These are phyloP conservation scores for Dendrothele bispora DNA, from an alignment of 768 basidiomycete species.

Conservation along the genomic window DNA sequence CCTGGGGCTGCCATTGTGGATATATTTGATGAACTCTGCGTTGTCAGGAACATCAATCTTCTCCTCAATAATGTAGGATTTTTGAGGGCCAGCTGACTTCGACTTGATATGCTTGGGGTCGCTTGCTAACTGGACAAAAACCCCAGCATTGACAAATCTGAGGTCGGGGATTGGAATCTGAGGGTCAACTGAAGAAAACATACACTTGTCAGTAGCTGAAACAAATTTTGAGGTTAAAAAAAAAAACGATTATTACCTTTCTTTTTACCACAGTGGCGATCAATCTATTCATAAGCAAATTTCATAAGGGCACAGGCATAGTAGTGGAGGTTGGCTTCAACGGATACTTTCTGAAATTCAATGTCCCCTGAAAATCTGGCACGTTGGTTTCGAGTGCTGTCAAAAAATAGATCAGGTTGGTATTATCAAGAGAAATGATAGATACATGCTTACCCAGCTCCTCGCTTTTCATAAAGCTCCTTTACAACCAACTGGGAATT, in stretches of 20 bases:
- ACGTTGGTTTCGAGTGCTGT: not conserved
- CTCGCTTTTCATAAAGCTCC: too few species aligned
- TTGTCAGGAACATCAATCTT: not conserved
- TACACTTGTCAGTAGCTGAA: too few species aligned
- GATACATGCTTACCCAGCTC: too few species aligned
- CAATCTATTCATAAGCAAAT: not conserved
- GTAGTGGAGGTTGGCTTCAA: not conserved
- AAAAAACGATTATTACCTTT: not conserved
- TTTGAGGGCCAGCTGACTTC: not conserved
- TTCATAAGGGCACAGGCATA: not conserved
- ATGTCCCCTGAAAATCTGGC: not conserved
- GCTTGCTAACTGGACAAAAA: not conserved
- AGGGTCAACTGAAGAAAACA: too few species aligned
- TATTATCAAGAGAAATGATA: too few species aligned
- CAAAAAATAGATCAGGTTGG: too few species aligned
- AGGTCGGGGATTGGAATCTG: not conserved
- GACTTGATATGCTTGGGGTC: not conserved
- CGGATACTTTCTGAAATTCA: not conserved
- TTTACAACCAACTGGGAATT: too few species aligned
- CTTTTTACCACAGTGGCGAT: not conserved
- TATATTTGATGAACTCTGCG: slow-evolving; percentile 1
- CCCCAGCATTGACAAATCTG: not conserved
- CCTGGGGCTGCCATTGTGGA: not conserved
- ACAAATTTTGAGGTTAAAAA: too few species aligned
- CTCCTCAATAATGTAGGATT: slow-evolving; percentile 1